Conservation (phyloP, 1,284 basidiomycete genomes). For the Marasmius tenuissimus region DNA sequence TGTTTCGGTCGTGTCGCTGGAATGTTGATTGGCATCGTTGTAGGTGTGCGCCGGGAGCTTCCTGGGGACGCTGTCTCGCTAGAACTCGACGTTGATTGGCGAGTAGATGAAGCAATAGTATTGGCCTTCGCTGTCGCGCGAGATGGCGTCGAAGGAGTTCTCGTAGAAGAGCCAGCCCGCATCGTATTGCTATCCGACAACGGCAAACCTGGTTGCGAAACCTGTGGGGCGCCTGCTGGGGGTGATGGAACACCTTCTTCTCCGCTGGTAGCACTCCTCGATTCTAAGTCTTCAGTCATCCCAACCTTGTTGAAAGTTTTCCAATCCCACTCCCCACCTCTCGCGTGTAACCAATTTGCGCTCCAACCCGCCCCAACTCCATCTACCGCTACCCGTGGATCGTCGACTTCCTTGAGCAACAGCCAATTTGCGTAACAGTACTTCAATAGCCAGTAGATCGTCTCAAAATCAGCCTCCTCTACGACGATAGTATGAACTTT, state of each 20-base stretch:
- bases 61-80: background rate
- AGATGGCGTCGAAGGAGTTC: constrained; percentile 17
- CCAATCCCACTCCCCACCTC: constrained; percentile 71
- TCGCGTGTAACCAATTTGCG: constrained; percentile 51
- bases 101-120: constrained; percentile 11
- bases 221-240: constrained; percentile 29
- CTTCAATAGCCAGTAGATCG: constrained; percentile 82
- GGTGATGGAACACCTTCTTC: constrained; percentile 34
- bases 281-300: constrained; percentile 40
- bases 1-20: constrained; percentile 35
- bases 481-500: constrained; percentile 69
- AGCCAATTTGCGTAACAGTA: constrained; percentile 81
- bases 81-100: constrained; percentile 10
- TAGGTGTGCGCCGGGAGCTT: background rate
- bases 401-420: constrained; percentile 63
- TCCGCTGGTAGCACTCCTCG: constrained; percentile 50
- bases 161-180: constrained; percentile 11
- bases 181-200: constrained; percentile 20
- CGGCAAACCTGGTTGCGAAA: constrained; percentile 17
- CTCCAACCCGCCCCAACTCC: constrained; percentile 65
- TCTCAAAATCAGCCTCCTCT: constrained; percentile 81
- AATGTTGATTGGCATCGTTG: constrained; percentile 16
- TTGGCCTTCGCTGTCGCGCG: constrained; percentile 5
- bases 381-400: constrained; percentile 61
- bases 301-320: constrained; percentile 52